phyloP scores from a whole-genome alignment of 805 yeast species.

The Clavispora santaluciae region DNA sequence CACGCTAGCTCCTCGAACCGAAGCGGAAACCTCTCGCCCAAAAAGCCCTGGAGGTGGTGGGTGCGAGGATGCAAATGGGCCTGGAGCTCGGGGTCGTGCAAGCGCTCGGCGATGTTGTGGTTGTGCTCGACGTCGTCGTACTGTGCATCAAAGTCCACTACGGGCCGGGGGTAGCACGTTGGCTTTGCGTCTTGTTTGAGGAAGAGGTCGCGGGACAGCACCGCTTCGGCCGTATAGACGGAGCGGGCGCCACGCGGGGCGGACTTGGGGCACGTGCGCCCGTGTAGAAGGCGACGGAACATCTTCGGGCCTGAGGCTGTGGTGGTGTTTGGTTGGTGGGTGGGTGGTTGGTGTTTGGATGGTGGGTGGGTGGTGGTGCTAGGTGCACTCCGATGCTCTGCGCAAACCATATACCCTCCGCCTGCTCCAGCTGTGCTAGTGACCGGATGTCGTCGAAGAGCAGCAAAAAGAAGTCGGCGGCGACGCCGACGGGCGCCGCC shows the following conservation, averaged over 20 bases:
- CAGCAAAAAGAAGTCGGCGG: slow-evolving; percentile 22
- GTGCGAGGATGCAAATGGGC: slow-evolving; percentile 10
- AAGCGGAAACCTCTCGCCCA: slow-evolving; percentile 22
- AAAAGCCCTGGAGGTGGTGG: slow-evolving; percentile 19
- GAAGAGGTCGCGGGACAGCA: slow-evolving; percentile 23
- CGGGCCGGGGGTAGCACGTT: slow-evolving; percentile 14
- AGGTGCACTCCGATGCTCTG: neutral
- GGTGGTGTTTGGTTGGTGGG: too few relatives aligned
- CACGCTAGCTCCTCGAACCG: slow-evolving; percentile 22
- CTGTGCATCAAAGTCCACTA: slow-evolving; percentile 10
- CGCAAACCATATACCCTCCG: neutral
- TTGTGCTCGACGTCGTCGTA: neutral
- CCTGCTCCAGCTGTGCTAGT: neutral
- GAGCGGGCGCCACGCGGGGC: too few relatives aligned
- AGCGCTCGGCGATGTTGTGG: slow-evolving; percentile 3
- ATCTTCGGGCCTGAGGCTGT: too few relatives aligned
- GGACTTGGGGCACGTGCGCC: too few relatives aligned
- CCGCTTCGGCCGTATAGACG: slow-evolving; percentile 11
- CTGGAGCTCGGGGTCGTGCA: slow-evolving; percentile 9
- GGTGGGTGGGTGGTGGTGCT: neutral
- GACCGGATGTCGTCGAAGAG: slow-evolving; percentile 15
- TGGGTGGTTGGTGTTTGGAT: neutral
- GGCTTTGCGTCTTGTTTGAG: slow-evolving; percentile 12
- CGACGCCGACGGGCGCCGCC: slow-evolving; percentile 15
- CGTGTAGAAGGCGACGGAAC: neutral